Base-by-base conservation (phyloP, 148 eudicot genomes). In the Mesembryanthemum crystallinum region DNA sequence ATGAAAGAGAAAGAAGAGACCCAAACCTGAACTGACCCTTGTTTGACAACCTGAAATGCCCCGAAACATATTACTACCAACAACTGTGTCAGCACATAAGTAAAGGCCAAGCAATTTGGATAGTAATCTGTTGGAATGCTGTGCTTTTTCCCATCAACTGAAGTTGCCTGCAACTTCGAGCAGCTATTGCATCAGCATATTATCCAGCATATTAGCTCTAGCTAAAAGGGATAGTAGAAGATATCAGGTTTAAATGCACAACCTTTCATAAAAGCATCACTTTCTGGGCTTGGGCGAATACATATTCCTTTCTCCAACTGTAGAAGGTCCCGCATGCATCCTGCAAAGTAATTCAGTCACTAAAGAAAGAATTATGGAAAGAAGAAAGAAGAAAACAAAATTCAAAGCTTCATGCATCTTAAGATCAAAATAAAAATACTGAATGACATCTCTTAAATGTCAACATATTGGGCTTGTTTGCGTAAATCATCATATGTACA, bases 181-280 rank as follows among this genome's bases (percentile, higher is more conserved):
- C n/a, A n/a, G n/a, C n/a, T n/a, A n/a, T n/a, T n/a, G n/a, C n/a
- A n/a, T n/a, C n/a, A n/a, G n/a, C n/a, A n/a, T 12, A 61, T 59
- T n/a, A n/a, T n/a, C n/a, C 30, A 65, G 32, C 20, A 52, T 55
- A 64, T 28, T 51, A 66, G 62, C 60, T 64, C 71, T 54, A n/a
- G 27, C 61, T 13, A 29, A 67, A 69, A 14, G 62, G 57, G 60
- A 43, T 60, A 54, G 61, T 37, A 37, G 42, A 24, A 35, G 67
- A 35, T 27, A 21, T 73, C 77, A 64, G 14, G 63, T 42, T 57
- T 49, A 23, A 64, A 67, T 43, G 27, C 47, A 52, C 54, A 71
- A 93, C 98, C 98, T 93, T 93, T 94, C n/a, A 93, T 93, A 76
- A 83, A 91, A 54, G 97, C 92, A 84, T 93, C 98, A 52, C 91